These are phyloP conservation scores for Malus hybrid DNA, from an alignment of 331 rosid species.

Conservation along the genomic window DNA sequence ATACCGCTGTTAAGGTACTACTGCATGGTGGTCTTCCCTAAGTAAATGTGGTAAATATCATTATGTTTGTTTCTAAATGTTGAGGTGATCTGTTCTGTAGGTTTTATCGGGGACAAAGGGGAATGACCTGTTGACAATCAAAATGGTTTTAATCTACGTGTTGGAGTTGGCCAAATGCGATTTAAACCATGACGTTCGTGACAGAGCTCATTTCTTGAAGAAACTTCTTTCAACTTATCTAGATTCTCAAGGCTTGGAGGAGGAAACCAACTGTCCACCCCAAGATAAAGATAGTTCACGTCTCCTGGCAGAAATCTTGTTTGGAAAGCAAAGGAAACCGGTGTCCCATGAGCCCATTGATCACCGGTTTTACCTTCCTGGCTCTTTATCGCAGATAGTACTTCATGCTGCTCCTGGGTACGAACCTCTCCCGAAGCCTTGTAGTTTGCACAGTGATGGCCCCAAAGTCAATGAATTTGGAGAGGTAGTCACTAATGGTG, in stretches of 20 bases:
- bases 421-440: slow-evolving; percentile 96
- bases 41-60: not conserved
- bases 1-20: slow-evolving; percentile 69
- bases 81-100: slow-evolving; percentile 36
- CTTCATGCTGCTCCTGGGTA: slow-evolving; percentile 99
- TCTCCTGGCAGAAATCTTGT: slow-evolving; percentile 53
- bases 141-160: slow-evolving; percentile 54
- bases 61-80: slow-evolving; percentile 3
- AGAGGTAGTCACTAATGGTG: slow-evolving; percentile 33
- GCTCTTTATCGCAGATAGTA: slow-evolving; percentile 92
- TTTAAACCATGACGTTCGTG: slow-evolving; percentile 76
- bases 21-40: not conserved
- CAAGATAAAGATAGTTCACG: slow-evolving; percentile 32
- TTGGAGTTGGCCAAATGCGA: slow-evolving; percentile 80
- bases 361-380: slow-evolving; percentile 85
- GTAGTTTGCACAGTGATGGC: slow-evolving; percentile 42
- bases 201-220: slow-evolving; percentile 62
- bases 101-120: slow-evolving; percentile 47
- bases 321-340: slow-evolving; percentile 43
- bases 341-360: slow-evolving; percentile 44
- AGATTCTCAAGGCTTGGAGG: slow-evolving; percentile 35
- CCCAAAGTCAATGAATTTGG: slow-evolving; percentile 16
- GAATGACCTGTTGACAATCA: slow-evolving; percentile 40
- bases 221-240: slow-evolving; percentile 47
- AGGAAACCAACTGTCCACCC: slow-evolving; percentile 18